Percentiles rank a stretch among this genome's conserved stretches.
These are phyloP conservation scores for Remersonia thermophila DNA, from an alignment of 2,329 filamentous ascomycete genomes.

Conservation along the genomic window DNA sequence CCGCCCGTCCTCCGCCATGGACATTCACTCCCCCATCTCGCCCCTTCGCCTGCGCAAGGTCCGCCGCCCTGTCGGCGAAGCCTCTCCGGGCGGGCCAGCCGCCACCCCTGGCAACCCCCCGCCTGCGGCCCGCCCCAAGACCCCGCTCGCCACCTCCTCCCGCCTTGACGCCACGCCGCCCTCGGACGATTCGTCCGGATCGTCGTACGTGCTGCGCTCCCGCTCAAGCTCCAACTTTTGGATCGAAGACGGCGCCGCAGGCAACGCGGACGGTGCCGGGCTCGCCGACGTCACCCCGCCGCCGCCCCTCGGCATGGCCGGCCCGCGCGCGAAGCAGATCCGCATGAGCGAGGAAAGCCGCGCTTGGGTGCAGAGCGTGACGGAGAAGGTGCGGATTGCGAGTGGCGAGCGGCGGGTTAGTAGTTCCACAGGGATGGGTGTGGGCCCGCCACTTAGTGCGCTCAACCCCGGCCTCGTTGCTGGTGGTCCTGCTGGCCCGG, in stretches of 20 bases:
- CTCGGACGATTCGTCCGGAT: conserved; percentile 27
- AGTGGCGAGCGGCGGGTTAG: conserved; percentile 41
- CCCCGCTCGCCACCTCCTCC: conserved; percentile 28
- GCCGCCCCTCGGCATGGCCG: conserved; percentile 49
- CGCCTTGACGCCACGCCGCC: conserved; percentile 21
- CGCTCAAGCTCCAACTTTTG: conserved; percentile 39
- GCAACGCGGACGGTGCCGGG: conserved; percentile 19
- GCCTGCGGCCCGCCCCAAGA: conserved; percentile 24
- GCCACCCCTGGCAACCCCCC: not conserved
- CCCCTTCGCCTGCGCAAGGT: conserved; percentile 44
- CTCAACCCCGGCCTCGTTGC: not conserved
- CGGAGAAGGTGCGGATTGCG: conserved; percentile 63
- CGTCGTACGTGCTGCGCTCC: conserved; percentile 26
- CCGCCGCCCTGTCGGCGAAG: conserved; percentile 32
- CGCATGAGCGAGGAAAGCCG: conserved; percentile 61
- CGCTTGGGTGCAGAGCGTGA: conserved; percentile 73
- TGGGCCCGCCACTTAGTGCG: conserved; percentile 13
- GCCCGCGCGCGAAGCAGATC: conserved; percentile 51
- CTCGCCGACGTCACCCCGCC: not conserved
- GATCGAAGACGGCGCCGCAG: conserved; percentile 47
- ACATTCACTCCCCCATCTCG: conserved; percentile 27
- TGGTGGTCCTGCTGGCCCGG: not conserved
- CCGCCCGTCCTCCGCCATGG: conserved; percentile 25
- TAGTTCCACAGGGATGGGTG: not conserved
- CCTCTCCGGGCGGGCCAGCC: conserved; percentile 2